Evolutionary conservation across 371 early-diverging fungal species (phyloP).

Genomic region (Mucor sp.): DNA sequence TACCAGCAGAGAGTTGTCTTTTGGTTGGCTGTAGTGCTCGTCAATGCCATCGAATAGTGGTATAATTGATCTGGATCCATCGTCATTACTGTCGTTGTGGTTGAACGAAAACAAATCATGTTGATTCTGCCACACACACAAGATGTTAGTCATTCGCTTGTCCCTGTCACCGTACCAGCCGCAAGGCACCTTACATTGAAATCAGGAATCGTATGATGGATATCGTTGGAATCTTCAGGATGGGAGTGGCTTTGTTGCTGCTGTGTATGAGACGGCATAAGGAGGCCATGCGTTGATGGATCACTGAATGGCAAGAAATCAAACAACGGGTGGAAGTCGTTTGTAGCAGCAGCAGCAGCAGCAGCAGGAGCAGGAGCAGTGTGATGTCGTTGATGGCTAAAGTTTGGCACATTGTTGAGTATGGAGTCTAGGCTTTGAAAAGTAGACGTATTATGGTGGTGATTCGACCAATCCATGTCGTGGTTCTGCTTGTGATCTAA

Average conservation of each 20-base stretch:
- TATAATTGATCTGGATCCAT: slow-evolving; percentile 13
- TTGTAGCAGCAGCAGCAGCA: background rate
- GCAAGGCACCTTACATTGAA: background rate
- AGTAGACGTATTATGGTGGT: background rate
- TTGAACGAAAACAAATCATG: background rate
- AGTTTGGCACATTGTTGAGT: background rate
- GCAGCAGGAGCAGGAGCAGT: slow-evolving; percentile 5
- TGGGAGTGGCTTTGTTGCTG: background rate
- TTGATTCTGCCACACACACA: background rate
- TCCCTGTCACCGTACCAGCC: background rate
- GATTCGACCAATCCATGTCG: background rate
- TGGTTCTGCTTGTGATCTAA: background rate
- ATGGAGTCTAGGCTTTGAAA: slow-evolving; percentile 11
- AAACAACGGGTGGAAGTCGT: slow-evolving; percentile 10
- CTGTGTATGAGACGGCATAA: background rate
- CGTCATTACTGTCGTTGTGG: background rate
- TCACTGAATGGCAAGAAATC: slow-evolving; percentile 17
- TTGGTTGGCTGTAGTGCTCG: slow-evolving; percentile 1
- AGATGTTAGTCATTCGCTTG: background rate
- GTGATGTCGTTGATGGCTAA: background rate
- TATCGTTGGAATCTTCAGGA: background rate
- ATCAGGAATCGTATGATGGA: background rate
- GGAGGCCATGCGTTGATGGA: background rate
- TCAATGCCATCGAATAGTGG: slow-evolving; percentile 17
- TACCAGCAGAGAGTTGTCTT: slow-evolving; percentile 8